Evolutionary conservation across 768 basidiomycete species (phyloP), one percentile per base, ranked within the genome.

Genomic region (Termitomyces bulborhizus): DNA sequence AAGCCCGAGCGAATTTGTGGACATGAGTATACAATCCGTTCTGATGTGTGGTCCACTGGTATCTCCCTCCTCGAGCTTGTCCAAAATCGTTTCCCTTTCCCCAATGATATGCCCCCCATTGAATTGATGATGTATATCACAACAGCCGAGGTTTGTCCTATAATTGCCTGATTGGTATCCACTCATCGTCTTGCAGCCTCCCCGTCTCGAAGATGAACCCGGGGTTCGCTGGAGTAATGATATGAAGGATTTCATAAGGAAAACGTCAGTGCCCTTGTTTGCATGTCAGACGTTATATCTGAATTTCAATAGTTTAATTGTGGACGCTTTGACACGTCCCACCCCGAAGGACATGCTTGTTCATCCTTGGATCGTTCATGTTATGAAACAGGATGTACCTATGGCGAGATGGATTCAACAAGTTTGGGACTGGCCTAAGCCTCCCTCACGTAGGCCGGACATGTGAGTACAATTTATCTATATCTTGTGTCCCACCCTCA

Each of bases 41-140:
- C 95, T 37, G 95, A 99, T 68, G 95, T 99, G 24, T 99, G 97
- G 97, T 98, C 95, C 0, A 88, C 93, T 13, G 97, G 96, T 24
- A 88, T 99, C 44, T 90, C 94, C 0, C 78, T 99, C 34, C 80
- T 98, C 62, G 97, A 98, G 71, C 82, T 99, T 24, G 90, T 95
- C 5, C 83, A 91, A 65, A 97, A 96, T 64, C 84, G 89, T 41
- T 98, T 97, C 77, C 97, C 97, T 9, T 98, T 97, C 75, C 90
- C 94, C 2, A 84, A 81, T 37, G 93, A 97, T 66, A 77, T 97
- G 29, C 85, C 91, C 5, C 85, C 92, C n/a, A 96, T 98, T 68
- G 96, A 98, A 66, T 76, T 98, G 51, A 84, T 98, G 74, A 87
- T 92, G 71, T 84, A 93, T 65, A 94, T 97, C 64, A 88, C 91